Evolutionary conservation across 192 early-diverging fungal species (phyloP).

Genomic region (Linnemannia hyalina): DNA sequence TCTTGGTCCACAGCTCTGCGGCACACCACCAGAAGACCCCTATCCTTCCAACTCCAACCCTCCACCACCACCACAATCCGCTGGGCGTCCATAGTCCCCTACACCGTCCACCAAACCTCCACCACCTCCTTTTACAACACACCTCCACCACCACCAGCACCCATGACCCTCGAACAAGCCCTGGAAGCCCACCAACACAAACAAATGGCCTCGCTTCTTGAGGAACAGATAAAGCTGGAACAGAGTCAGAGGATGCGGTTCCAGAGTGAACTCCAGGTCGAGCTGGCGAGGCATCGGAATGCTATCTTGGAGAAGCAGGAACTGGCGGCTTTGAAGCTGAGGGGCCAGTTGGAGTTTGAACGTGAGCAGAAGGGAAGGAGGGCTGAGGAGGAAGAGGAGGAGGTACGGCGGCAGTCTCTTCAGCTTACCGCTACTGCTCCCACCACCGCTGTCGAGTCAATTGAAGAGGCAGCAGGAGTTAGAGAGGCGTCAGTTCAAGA

Average conservation of each 20-base stretch:
- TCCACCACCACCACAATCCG: slow-evolving; percentile 17
- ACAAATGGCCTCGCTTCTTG: slow-evolving; percentile 17
- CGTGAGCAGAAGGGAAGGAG: not conserved
- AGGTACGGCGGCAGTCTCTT: not conserved
- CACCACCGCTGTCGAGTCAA: not conserved
- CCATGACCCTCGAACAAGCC: slow-evolving; percentile 46
- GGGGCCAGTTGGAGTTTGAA: not conserved
- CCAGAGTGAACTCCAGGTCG: slow-evolving; percentile 36
- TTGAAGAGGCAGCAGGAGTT: slow-evolving; percentile 8
- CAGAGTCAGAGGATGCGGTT: slow-evolving; percentile 29
- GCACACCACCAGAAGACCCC: slow-evolving; percentile 24
- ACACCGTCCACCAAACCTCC: not conserved
- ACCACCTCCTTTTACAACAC: not conserved
- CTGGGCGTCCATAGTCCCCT: slow-evolving; percentile 49
- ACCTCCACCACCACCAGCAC: slow-evolving; percentile 45
- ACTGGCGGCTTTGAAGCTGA: not conserved
- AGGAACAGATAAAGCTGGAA: slow-evolving; percentile 42
- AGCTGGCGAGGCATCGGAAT: slow-evolving; percentile 41
- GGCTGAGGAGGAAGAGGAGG: not conserved
- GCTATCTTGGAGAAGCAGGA: slow-evolving; percentile 31
- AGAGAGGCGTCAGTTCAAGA: not conserved
- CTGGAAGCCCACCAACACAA: slow-evolving; percentile 1
- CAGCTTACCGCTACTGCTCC: not conserved
- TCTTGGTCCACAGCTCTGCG: slow-evolving; percentile 19
- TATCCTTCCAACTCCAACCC: slow-evolving; percentile 1